phyloP scores from a whole-genome alignment of 768 basidiomycete species.

The Pleurotus cornucopiae region DNA sequence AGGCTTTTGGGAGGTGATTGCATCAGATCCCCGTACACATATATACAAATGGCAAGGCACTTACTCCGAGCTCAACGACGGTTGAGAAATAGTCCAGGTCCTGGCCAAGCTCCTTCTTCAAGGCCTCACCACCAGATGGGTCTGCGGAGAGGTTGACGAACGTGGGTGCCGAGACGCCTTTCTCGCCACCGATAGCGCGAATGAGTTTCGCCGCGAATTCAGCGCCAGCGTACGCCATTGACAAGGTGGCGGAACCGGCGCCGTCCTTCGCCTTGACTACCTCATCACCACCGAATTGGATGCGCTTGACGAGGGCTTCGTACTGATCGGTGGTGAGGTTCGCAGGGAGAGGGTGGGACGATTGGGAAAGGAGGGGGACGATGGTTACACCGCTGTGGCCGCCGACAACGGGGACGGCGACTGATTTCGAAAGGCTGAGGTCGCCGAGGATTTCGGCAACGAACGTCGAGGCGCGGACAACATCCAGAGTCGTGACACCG shows the following conservation, averaged over 20 bases:
- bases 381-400: conserved; percentile 95
- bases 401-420: conserved; percentile 87
- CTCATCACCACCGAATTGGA: conserved; percentile 96
- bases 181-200: conserved; percentile 82
- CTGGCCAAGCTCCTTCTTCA: conserved; percentile 73
- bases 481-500: conserved; percentile 97
- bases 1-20: conserved; percentile 36
- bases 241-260: conserved; percentile 92
- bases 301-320: conserved; percentile 71
- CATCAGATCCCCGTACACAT: conserved; percentile 5
- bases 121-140: conserved; percentile 60
- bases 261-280: conserved; percentile 98
- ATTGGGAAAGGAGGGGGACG: conserved; percentile 90
- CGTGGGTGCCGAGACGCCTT: conserved; percentile 78
- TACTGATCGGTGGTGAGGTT: conserved; percentile 39
- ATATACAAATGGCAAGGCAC: conserved; percentile 20
- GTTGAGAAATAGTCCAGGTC: conserved; percentile 87
- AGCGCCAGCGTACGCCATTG: conserved; percentile 94
- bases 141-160: conserved; percentile 81
- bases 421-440: conserved; percentile 51
- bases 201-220: conserved; percentile 84
- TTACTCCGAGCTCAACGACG: conserved; percentile 83
- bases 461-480: conserved; percentile 97
- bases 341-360: conserved; percentile 72
- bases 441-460: conserved; percentile 76